These are phyloP conservation scores for Babesia caballi DNA, from an alignment of 169 alveolate species.

Conservation along the genomic window DNA sequence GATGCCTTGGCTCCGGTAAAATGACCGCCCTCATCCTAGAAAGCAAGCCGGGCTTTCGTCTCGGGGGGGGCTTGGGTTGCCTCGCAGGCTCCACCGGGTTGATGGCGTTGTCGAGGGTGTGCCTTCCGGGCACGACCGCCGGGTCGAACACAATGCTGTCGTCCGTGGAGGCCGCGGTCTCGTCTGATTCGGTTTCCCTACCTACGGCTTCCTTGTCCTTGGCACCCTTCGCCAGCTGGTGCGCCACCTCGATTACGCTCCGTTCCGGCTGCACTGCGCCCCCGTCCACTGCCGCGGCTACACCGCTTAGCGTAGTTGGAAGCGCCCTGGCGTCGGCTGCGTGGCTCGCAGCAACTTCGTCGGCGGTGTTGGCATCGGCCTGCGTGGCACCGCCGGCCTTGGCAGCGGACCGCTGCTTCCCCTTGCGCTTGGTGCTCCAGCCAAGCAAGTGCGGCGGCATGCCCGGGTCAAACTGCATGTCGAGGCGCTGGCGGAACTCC, in stretches of 20 bases:
- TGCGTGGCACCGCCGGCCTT: background rate
- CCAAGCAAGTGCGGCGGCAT: conserved; percentile 71
- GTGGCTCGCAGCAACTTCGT: no score
- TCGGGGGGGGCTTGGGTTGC: background rate
- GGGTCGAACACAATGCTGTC: conserved; percentile 16
- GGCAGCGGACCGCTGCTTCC: conserved; percentile 23
- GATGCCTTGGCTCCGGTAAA: conserved; percentile 3
- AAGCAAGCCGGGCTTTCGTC: background rate
- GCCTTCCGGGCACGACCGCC: background rate
- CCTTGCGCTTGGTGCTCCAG: conserved; percentile 66
- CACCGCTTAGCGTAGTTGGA: background rate
- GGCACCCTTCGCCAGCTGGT: background rate
- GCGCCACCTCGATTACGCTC: background rate
- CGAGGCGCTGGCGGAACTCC: conserved; percentile 67
- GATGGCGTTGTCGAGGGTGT: background rate
- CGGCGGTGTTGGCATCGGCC: no score
- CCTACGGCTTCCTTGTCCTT: background rate
- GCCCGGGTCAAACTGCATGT: conserved; percentile 74
- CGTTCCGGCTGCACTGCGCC: background rate
- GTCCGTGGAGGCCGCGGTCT: conserved; percentile 13
- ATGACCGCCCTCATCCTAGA: background rate
- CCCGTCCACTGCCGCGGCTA: background rate
- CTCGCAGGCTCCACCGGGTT: background rate
- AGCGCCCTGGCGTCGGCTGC: background rate
- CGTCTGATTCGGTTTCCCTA: background rate